Percentiles rank a stretch among this genome's conserved stretches.
Evolutionary conservation across 306 rosid species (phyloP).

Genomic region (Begonia peltatifolia): DNA sequence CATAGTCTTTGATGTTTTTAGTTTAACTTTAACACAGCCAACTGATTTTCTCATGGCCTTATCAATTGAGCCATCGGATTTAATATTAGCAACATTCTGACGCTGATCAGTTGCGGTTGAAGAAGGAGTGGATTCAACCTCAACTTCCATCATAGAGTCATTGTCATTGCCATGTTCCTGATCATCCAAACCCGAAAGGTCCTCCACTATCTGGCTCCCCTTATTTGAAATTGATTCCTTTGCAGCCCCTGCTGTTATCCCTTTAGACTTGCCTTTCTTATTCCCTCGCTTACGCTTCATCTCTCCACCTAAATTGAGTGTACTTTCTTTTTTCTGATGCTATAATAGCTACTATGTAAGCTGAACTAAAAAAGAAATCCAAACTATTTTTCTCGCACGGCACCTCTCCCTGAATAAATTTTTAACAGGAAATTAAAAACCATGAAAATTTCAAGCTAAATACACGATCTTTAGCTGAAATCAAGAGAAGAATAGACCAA

Average conservation of each 20-base stretch:
- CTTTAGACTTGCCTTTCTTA: slow-evolving; percentile 58
- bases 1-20: slow-evolving; percentile 40
- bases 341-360: too few species aligned
- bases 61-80: slow-evolving; percentile 43
- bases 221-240: slow-evolving; percentile 12
- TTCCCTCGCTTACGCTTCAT: slow-evolving; percentile 92
- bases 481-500: too few species aligned
- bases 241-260: slow-evolving; percentile 12
- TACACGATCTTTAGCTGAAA: too few species aligned
- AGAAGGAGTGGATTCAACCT: slow-evolving; percentile 41
- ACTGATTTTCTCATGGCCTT: slow-evolving; percentile 37
- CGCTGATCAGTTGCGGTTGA: slow-evolving; percentile 72
- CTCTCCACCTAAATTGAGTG: slow-evolving; percentile 4
- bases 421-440: too few species aligned
- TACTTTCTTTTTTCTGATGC: too few species aligned
- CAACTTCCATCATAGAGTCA: slow-evolving; percentile 66
- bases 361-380: too few species aligned
- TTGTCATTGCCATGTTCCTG: slow-evolving; percentile 15
- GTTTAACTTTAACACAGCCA: slow-evolving; percentile 88
- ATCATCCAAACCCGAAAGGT: slow-evolving; percentile 36
- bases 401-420: too few species aligned
- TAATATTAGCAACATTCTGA: slow-evolving; percentile 41
- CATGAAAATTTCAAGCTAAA: too few species aligned
- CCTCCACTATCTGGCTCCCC: slow-evolving; percentile 19
- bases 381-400: too few species aligned